A percentile compares a stretch with the other conserved stretches of the same genome.
Evolutionary conservation across 2,329 filamentous ascomycete species (phyloP).

Genomic region (Balansia obtecta): DNA sequence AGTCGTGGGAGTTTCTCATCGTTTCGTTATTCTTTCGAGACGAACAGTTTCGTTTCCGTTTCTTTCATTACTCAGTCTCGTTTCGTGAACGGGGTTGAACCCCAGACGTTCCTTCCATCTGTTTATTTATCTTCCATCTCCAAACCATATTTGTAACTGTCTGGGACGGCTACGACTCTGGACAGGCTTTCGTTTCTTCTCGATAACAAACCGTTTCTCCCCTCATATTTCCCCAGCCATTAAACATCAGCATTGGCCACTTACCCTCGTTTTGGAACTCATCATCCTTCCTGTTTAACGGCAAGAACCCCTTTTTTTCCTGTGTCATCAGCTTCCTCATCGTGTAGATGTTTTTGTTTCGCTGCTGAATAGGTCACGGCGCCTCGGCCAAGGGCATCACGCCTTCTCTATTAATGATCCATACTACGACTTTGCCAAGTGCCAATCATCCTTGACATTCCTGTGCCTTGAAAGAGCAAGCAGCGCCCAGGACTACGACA

Average conservation of each 20-base stretch:
- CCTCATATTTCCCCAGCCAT: background rate
- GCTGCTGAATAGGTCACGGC: slow-evolving; percentile 1
- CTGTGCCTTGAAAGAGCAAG: background rate
- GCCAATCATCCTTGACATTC: background rate
- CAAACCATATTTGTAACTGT: background rate
- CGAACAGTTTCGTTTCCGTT: background rate
- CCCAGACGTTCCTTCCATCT: background rate
- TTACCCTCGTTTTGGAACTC: background rate
- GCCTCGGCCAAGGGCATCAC: slow-evolving; percentile 1
- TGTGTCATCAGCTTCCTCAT: background rate
- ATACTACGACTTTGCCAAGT: background rate
- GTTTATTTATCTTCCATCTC: background rate
- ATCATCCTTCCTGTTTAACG: background rate
- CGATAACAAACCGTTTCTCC: background rate
- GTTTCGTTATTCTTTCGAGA: background rate
- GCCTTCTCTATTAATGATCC: background rate
- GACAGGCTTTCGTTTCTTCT: background rate
- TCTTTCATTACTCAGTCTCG: too few relatives aligned
- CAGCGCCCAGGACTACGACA: too few relatives aligned
- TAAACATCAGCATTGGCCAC: background rate
- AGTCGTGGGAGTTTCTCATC: background rate
- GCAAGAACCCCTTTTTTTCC: background rate
- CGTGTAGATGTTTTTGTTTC: background rate
- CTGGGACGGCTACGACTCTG: background rate
- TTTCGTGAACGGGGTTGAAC: background rate